Evolutionary conservation across 306 rosid species (phyloP).

Genomic region (Malus sieversii): DNA sequence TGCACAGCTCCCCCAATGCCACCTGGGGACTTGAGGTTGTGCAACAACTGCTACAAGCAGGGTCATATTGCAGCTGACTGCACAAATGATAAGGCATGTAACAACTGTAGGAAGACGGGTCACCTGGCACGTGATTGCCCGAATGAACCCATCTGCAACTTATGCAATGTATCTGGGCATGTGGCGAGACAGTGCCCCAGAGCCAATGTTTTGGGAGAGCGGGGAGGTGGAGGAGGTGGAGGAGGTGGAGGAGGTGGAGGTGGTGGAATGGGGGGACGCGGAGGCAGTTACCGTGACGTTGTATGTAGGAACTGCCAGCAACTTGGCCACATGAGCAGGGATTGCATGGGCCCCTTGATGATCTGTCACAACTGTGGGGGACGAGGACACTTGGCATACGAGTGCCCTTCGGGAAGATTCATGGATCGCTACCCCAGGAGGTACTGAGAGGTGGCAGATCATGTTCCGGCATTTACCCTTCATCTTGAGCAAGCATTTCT

Average conservation of each 20-base stretch:
- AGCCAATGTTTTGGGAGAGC: slow-evolving; percentile 52
- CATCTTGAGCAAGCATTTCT: slow-evolving; percentile 4
- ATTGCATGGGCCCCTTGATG: slow-evolving; percentile 94
- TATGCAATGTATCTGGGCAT: slow-evolving; percentile 94
- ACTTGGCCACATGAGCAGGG: slow-evolving; percentile 92
- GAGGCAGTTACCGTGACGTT: slow-evolving; percentile 50
- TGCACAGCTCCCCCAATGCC: slow-evolving; percentile 81
- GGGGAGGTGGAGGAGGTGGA: slow-evolving; percentile 31
- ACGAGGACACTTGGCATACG: slow-evolving; percentile 90
- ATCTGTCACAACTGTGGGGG: slow-evolving; percentile 98
- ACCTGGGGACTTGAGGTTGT: slow-evolving; percentile 86
- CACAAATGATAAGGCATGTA: slow-evolving; percentile 97
- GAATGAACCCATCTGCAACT: slow-evolving; percentile 83
- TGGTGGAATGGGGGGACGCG: slow-evolving; percentile 17
- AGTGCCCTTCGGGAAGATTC: slow-evolving; percentile 93
- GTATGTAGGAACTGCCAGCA: slow-evolving; percentile 93
- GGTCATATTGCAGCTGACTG: slow-evolving; percentile 97
- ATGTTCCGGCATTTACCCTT: slow-evolving; percentile 3
- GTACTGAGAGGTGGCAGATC: slow-evolving; percentile 43
- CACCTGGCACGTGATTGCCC: slow-evolving; percentile 99
- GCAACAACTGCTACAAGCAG: slow-evolving; percentile 97
- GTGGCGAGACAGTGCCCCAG: slow-evolving; percentile 90
- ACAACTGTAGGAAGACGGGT: slow-evolving; percentile 95
- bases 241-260: neutral
- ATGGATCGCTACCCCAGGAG: slow-evolving; percentile 90